These are phyloP conservation scores for Fonsecaea multimorphosa DNA, from an alignment of 2,329 filamentous ascomycete genomes.

Conservation along the genomic window DNA sequence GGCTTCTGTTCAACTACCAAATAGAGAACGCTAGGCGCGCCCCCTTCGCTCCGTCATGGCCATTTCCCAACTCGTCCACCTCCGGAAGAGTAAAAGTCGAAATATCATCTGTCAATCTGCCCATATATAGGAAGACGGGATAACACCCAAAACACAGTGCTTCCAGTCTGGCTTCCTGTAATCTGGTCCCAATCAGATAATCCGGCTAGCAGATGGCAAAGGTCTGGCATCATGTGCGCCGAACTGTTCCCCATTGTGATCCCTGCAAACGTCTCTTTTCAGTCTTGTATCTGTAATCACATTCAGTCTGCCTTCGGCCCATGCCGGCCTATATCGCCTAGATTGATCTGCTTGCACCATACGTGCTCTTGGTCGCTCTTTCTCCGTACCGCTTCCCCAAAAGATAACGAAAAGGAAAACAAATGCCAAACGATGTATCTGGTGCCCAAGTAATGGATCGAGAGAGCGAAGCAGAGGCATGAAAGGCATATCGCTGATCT, in stretches of 20 bases:
- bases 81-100: neutral
- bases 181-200: neutral
- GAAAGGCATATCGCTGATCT: neutral
- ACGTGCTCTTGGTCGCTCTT: neutral
- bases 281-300: neutral
- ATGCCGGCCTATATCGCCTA: neutral
- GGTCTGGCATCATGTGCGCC: neutral
- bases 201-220: neutral
- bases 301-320: neutral
- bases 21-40: neutral
- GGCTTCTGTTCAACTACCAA: neutral
- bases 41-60: neutral
- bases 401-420: conserved; percentile 1
- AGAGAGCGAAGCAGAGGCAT: neutral
- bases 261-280: neutral
- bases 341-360: neutral
- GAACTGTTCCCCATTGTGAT: neutral
- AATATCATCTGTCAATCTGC: neutral
- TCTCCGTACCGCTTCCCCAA: neutral
- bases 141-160: neutral
- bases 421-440: neutral
- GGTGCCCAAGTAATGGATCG: neutral
- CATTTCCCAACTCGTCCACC: neutral
- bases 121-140: neutral
- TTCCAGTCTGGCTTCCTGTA: neutral